A percentile compares a stretch with the other conserved stretches of the same genome.
phyloP scores from a whole-genome alignment of 108 stramenopile species.

The Discostella pseudostelligera region DNA sequence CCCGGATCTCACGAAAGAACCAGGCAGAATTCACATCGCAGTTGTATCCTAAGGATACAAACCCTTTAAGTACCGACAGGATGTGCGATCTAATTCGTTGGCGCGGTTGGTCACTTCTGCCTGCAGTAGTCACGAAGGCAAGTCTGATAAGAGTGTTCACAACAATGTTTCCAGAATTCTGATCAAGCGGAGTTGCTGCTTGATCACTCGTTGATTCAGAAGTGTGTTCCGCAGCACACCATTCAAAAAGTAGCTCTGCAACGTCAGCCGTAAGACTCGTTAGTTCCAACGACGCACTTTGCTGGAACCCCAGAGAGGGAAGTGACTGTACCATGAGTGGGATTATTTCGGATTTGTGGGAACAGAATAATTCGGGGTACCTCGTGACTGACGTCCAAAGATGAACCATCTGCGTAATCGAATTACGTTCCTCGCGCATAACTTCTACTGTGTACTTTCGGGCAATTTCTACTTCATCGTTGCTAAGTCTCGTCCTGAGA shows the following conservation, averaged over 20 bases:
- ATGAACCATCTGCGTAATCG: constrained; percentile 88
- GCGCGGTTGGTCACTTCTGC: constrained; percentile 41
- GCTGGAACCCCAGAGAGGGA: constrained; percentile 76
- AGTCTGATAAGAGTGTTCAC: constrained; percentile 82
- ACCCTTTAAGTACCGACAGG: constrained; percentile 27
- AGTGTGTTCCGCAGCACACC: constrained; percentile 56
- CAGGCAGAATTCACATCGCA: constrained; percentile 46
- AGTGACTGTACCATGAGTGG: constrained; percentile 86
- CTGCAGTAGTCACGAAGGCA: constrained; percentile 73
- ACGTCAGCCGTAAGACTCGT: constrained; percentile 70
- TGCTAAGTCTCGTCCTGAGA: constrained; percentile 57
- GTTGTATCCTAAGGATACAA: constrained; percentile 34
- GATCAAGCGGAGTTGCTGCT: constrained; percentile 15
- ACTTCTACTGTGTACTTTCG: constrained; percentile 85
- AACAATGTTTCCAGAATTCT: constrained; percentile 56
- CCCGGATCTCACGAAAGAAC: constrained; percentile 24
- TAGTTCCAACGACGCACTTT: constrained; percentile 65
- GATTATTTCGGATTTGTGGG: constrained; percentile 63
- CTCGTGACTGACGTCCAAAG: constrained; percentile 83
- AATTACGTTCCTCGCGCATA: constrained; percentile 91
- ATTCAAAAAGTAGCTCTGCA: constrained; percentile 80
- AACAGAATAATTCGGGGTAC: constrained; percentile 67
- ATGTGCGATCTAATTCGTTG: constrained; percentile 24
- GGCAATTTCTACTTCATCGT: constrained; percentile 58
- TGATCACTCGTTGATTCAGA: constrained; percentile 11